Conservation (phyloP, 768 basidiomycete species). For the Leccinum fibrillosum region DNA sequence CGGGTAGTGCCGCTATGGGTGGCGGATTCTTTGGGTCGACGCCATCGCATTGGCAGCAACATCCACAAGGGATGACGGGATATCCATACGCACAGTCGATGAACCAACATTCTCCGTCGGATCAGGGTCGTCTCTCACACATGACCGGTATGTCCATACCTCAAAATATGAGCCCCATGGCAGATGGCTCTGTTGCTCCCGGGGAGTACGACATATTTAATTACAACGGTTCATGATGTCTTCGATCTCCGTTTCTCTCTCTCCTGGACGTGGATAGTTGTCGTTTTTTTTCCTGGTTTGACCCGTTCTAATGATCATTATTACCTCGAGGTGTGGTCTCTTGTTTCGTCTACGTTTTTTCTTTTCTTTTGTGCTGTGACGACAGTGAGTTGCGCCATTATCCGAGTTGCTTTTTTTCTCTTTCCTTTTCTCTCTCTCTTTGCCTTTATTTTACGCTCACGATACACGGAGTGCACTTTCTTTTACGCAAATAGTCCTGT, state of each 20-base stretch:
- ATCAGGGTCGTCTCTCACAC: constrained; percentile 40
- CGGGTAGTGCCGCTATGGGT: constrained; percentile 32
- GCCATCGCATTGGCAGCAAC: constrained; percentile 29
- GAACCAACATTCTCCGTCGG: constrained; percentile 20
- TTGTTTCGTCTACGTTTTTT: constrained; percentile 3
- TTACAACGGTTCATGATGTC: constrained; percentile 45
- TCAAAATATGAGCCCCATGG: constrained; percentile 40
- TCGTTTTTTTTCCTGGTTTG: constrained; percentile 11
- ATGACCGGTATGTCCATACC: constrained; percentile 52
- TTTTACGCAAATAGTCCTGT: constrained; percentile 22
- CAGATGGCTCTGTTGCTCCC: constrained; percentile 37
- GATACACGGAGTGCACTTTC: constrained; percentile 10
- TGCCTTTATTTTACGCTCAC: constrained; percentile 17
- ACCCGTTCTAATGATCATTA: constrained; percentile 22
- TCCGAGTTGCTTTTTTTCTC: neutral
- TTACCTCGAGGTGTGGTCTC: constrained; percentile 26
- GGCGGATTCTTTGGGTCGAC: constrained; percentile 25
- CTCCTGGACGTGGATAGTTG: constrained; percentile 16
- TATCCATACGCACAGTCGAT: constrained; percentile 30
- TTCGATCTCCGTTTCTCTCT: constrained; percentile 10
- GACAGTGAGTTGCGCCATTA: constrained; percentile 4
- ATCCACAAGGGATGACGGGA: constrained; percentile 25
- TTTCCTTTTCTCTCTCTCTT: neutral
- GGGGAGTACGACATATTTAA: constrained; percentile 59
- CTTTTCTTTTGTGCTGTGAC: constrained; percentile 6